phyloP scores from a whole-genome alignment of 306 rosid genomes.

The Oemleria cerasiformis region DNA sequence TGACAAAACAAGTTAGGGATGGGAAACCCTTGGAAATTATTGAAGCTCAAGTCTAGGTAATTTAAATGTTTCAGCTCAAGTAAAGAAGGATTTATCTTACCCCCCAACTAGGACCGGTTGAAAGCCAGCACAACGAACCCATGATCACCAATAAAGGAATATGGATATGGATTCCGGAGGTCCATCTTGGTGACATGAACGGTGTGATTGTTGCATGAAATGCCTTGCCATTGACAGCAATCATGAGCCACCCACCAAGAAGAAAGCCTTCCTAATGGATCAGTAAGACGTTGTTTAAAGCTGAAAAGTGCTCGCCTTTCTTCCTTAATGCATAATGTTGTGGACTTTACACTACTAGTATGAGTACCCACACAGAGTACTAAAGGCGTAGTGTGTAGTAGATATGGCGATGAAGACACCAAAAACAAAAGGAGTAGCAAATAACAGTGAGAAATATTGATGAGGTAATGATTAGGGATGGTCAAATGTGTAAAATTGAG shows the following conservation, averaged over 20 bases:
- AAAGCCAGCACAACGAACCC: neutral
- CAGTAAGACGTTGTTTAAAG: constrained; percentile 35
- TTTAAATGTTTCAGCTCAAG: constrained; percentile 22
- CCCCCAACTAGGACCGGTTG: neutral
- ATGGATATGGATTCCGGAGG: constrained; percentile 19
- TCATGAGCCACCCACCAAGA: constrained; percentile 33
- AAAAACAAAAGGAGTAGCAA: neutral
- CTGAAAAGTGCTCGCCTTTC: constrained; percentile 33
- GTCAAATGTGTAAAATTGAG: too few relatives aligned
- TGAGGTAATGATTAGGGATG: neutral
- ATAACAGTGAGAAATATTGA: neutral
- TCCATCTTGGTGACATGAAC: constrained; percentile 33
- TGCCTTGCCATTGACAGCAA: constrained; percentile 38
- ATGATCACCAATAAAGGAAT: neutral
- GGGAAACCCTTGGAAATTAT: constrained; percentile 14
- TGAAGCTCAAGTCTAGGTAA: constrained; percentile 38
- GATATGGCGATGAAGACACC: neutral
- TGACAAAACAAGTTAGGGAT: constrained; percentile 34
- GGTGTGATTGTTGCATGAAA: constrained; percentile 30
- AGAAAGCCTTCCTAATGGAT: constrained; percentile 25
- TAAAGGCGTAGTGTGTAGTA: neutral
- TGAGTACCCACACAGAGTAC: neutral
- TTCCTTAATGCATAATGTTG: constrained; percentile 22
- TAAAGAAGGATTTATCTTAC: constrained; percentile 35
- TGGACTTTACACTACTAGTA: neutral